These are phyloP conservation scores for Yamadazyma insecticola DNA, from an alignment of 805 yeast genomes.

Conservation along the genomic window DNA sequence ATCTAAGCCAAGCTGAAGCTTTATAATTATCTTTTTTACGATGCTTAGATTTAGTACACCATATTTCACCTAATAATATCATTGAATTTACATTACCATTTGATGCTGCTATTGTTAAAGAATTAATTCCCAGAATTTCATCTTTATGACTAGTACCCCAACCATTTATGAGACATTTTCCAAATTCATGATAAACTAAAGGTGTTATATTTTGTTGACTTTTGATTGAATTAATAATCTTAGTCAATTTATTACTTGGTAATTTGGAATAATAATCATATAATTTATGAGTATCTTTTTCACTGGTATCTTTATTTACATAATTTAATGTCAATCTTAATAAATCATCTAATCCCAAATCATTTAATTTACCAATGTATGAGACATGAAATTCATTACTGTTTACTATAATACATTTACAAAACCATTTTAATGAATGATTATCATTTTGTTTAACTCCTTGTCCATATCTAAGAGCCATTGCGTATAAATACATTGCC, in stretches of 20 bases:
- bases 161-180: constrained; percentile 51
- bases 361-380: constrained; percentile 21
- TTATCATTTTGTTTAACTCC: constrained; percentile 57
- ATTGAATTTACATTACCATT: constrained; percentile 67
- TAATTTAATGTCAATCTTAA: constrained; percentile 20
- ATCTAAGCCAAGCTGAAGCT: constrained; percentile 69
- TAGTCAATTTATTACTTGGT: constrained; percentile 20
- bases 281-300: constrained; percentile 22
- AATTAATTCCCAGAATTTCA: constrained; percentile 52
- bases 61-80: constrained; percentile 65
- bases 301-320: constrained; percentile 15
- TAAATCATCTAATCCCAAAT: constrained; percentile 24
- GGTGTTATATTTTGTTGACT: constrained; percentile 41
- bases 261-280: constrained; percentile 19
- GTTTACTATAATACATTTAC: constrained; percentile 34
- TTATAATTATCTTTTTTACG: constrained; percentile 53
- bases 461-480: constrained; percentile 63
- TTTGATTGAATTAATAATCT: constrained; percentile 27
- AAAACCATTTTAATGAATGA: constrained; percentile 57
- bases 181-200: constrained; percentile 58
- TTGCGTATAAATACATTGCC: constrained; percentile 67
- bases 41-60: constrained; percentile 51
- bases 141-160: constrained; percentile 49
- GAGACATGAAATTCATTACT: constrained; percentile 8
- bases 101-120: constrained; percentile 60